phyloP scores from a whole-genome alignment of 106 monocot species.

The Vanilla planifolia region DNA sequence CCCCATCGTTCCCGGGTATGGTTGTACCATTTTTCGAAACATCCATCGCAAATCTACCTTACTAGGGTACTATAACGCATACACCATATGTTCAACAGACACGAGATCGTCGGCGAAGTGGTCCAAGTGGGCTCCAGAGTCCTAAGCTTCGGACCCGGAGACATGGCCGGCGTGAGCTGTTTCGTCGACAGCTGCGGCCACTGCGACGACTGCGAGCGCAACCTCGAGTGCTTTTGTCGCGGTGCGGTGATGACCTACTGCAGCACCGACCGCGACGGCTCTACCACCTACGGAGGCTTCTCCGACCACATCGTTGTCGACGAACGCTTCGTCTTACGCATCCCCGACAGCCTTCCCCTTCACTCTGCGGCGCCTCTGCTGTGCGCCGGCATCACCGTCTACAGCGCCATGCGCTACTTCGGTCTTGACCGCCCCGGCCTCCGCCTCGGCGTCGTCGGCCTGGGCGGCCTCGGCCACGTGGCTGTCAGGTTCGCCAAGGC shows the following conservation, averaged over 20 bases:
- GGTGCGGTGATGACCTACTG: neutral
- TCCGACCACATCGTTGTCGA: conserved; percentile 18
- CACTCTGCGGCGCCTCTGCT: conserved; percentile 12
- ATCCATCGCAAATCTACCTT: too few relatives aligned
- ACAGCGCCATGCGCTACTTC: conserved; percentile 12
- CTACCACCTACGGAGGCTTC: conserved; percentile 19
- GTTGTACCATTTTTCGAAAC: neutral
- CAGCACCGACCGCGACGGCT: neutral
- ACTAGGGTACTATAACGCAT: too few relatives aligned
- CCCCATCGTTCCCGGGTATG: conserved; percentile 52
- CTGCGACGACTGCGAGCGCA: neutral
- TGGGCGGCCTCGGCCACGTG: conserved; percentile 24
- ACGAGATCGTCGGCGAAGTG: conserved; percentile 26
- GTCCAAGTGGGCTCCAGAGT: conserved; percentile 27
- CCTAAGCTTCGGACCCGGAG: conserved; percentile 35
- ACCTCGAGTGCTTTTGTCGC: neutral
- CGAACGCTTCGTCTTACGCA: conserved; percentile 11
- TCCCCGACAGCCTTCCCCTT: conserved; percentile 12
- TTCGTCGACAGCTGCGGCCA: neutral
- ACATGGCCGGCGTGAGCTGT: conserved; percentile 20
- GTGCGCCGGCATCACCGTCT: conserved; percentile 22
- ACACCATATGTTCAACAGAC: too few relatives aligned
- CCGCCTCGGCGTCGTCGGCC: conserved; percentile 26
- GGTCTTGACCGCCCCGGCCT: conserved; percentile 14
- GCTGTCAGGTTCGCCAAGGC: conserved; percentile 33